phyloP scores from a whole-genome alignment of 768 basidiomycete species.

The Paxillus rubicundulus region DNA sequence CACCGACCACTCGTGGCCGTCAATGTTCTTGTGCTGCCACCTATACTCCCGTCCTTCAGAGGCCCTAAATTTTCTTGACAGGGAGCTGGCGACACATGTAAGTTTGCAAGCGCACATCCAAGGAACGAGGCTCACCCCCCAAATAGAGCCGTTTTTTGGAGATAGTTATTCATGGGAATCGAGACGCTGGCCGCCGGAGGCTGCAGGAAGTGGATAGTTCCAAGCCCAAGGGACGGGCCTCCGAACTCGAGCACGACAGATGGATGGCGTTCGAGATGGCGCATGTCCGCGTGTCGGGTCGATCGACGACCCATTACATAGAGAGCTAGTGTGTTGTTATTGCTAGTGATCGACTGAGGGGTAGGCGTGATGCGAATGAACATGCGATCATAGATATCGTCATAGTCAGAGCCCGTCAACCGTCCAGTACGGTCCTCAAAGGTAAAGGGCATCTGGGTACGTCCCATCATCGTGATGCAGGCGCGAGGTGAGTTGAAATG shows the following conservation, averaged over 20 bases:
- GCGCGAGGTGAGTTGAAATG: conserved; percentile 13
- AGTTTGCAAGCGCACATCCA: background rate
- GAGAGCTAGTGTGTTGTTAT: conserved; percentile 45
- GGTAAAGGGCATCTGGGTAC: conserved; percentile 46
- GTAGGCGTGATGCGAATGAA: conserved; percentile 61
- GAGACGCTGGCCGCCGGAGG: conserved; percentile 37
- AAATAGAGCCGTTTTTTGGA: conserved; percentile 62
- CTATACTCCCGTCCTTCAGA: conserved; percentile 70
- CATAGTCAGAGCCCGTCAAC: conserved; percentile 58
- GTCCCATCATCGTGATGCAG: conserved; percentile 15
- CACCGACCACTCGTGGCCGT: conserved; percentile 75
- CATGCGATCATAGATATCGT: conserved; percentile 75
- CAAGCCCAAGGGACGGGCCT: conserved; percentile 50
- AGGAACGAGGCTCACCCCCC: conserved; percentile 49
- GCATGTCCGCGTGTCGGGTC: conserved; percentile 54
- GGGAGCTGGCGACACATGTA: conserved; percentile 42
- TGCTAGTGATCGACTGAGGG: conserved; percentile 35
- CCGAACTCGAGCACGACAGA: conserved; percentile 60
- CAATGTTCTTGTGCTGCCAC: conserved; percentile 56
- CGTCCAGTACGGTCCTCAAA: conserved; percentile 69
- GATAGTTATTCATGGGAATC: conserved; percentile 61
- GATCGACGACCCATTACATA: conserved; percentile 67
- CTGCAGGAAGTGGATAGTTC: conserved; percentile 54
- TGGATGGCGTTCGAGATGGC: conserved; percentile 52
- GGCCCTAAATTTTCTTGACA: conserved; percentile 64